Base-by-base conservation (phyloP, 352 stramenopile species). In the Phytopythium litorale region DNA sequence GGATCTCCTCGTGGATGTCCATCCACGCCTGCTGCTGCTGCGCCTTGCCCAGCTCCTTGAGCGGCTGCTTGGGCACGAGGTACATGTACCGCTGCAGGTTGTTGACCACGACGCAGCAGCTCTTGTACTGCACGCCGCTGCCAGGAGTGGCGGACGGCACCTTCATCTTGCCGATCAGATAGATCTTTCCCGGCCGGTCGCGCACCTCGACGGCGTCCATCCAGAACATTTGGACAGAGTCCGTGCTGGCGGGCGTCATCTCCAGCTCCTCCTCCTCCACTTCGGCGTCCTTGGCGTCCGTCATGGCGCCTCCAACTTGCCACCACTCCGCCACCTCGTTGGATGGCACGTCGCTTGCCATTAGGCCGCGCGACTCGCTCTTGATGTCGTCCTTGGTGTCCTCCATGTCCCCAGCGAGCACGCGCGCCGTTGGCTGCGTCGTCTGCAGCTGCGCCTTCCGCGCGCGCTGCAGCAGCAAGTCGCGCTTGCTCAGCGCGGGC, bases 81-180 rank as follows among this genome's bases (percentile, higher is more conserved):
- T 99, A 99, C 62, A 99, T 87, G 75, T 97, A 98, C 43, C 96
- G 88, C 56, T 97, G 75, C 51, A 99, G 84, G 58, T 98, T 97
- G 63, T 97, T 92, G 21, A 99, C 95, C 18, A 96, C 83, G 19
- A 98, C 92, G 68, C 97, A 99, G 73, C 92, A 98, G 69, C 91
- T 98, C 25, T 97, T 89, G 74, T 97, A 98, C 32, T 75, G 71
- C 11, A 80, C 65, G 1, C 72, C 74, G 18, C 77, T 37, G 28
- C 76, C 72, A 1, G 62, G 66, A 42, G 70, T 66, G 0, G 64
- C 60, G 21, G 67, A 75, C 0, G 72, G 65, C 19, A 68, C 68
- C 56, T 87, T 87, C 56, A 99, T 94, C 73, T 99, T 99, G 46
- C 97, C 98, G 64, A 99, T 99, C 7, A 99, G 65, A 70, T 98